Percentiles rank a stretch among this genome's conserved stretches.
Conservation (phyloP, 2,329 filamentous ascomycete genomes). For the Hymenoscyphus fructigenus region DNA sequence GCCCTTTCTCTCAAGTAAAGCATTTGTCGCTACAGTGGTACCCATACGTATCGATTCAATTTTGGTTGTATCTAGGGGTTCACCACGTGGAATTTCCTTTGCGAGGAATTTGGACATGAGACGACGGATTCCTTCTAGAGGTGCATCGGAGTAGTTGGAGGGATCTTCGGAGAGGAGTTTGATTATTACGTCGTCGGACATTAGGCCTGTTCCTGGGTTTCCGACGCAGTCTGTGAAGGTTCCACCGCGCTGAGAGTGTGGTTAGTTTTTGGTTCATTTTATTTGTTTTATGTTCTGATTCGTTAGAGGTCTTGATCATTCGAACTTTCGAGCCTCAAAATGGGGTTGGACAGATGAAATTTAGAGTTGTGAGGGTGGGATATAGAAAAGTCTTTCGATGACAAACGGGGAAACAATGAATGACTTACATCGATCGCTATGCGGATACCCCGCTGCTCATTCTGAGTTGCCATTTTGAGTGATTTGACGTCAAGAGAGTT, state of each 20-base stretch:
- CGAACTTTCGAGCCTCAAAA: background rate
- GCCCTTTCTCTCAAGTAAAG: constrained; percentile 70
- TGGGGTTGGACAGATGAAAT: background rate
- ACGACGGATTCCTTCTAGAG: constrained; percentile 67
- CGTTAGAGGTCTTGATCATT: background rate
- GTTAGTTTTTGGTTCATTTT: constrained; percentile 1
- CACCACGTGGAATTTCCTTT: constrained; percentile 37
- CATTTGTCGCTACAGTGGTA: constrained; percentile 74
- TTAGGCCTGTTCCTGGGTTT: constrained; percentile 67
- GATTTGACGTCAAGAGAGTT: background rate
- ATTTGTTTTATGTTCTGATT: background rate
- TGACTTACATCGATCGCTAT: constrained; percentile 58
- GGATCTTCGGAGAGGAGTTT: constrained; percentile 91
- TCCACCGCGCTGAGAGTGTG: constrained; percentile 62
- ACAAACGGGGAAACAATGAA: background rate
- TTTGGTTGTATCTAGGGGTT: constrained; percentile 58
- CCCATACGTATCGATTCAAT: constrained; percentile 72
- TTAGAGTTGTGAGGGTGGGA: background rate
- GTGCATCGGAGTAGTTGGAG: constrained; percentile 85
- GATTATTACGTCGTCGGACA: constrained; percentile 76
- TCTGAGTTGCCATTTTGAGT: constrained; percentile 24
- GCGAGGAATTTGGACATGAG: constrained; percentile 47
- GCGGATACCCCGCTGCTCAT: constrained; percentile 56
- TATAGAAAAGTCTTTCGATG: background rate
- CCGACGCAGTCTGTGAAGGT: constrained; percentile 94